Evolutionary conservation across 2,329 filamentous ascomycete genomes (phyloP).

Genomic region (Amphichorda felina): DNA sequence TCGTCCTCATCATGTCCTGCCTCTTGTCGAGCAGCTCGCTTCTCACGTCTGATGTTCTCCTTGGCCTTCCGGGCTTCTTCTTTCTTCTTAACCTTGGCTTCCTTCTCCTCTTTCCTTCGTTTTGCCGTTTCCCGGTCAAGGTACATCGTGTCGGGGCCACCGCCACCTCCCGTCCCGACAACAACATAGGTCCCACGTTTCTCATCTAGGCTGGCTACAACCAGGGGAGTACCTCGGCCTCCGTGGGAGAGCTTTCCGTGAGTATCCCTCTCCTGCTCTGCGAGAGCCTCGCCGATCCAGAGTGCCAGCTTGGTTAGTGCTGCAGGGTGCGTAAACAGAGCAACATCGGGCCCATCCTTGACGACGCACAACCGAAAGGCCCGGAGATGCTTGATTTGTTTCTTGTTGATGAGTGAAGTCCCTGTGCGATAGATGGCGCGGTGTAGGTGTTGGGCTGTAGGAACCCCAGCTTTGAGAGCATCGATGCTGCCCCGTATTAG

Average conservation of each 20-base stretch:
- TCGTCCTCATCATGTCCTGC: conserved; percentile 31
- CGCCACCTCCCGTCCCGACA: conserved; percentile 82
- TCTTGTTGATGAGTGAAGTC: conserved; percentile 82
- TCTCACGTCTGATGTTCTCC: conserved; percentile 48
- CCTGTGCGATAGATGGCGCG: conserved; percentile 89
- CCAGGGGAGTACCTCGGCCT: conserved; percentile 68
- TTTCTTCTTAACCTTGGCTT: conserved; percentile 49
- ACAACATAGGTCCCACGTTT: conserved; percentile 79
- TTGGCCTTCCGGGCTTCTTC: conserved; percentile 47
- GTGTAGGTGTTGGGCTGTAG: conserved; percentile 79
- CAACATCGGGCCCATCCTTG: conserved; percentile 84
- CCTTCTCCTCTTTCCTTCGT: conserved; percentile 49
- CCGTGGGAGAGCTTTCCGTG: conserved; percentile 59
- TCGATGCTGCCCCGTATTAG: conserved; percentile 45
- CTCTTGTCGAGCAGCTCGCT: conserved; percentile 42
- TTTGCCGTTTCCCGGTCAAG: conserved; percentile 55
- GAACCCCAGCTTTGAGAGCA: conserved; percentile 62
- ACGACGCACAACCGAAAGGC: conserved; percentile 94
- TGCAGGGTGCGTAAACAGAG: conserved; percentile 85
- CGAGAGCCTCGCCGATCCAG: conserved; percentile 87
- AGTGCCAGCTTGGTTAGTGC: conserved; percentile 87
- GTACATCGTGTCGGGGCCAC: conserved; percentile 60
- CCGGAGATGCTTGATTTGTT: conserved; percentile 82
- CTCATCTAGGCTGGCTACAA: conserved; percentile 84
- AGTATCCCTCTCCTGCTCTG: conserved; percentile 72